A percentile compares a stretch with the other conserved stretches of the same genome.
These are phyloP conservation scores for Fraxinus angustifolia DNA, from an alignment of 305 asterid species.

Conservation along the genomic window DNA sequence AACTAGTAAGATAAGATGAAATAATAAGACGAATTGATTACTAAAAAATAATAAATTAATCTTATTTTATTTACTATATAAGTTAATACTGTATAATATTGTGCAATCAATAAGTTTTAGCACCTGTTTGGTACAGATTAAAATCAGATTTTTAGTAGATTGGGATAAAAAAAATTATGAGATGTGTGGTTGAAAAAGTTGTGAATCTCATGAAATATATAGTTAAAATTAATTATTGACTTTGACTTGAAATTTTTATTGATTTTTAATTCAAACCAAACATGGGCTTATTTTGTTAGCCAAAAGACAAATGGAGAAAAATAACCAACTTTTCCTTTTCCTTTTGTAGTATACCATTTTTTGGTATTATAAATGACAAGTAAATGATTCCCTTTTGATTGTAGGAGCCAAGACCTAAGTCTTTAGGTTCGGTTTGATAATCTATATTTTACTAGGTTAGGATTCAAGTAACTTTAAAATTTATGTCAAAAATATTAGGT, in stretches of 20 bases:
- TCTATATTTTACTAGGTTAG: slow-evolving; percentile 21
- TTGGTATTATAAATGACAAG: neutral
- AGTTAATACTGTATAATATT: neutral
- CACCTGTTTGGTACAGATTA: no score
- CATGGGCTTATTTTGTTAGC: neutral
- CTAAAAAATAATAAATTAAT: no score
- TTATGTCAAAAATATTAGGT: neutral
- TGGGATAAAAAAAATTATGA: no score
- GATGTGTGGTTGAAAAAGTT: no score
- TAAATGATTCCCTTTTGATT: neutral
- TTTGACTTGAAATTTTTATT: no score
- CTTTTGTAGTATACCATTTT: neutral
- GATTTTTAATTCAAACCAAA: no score
- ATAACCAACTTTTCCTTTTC: neutral
- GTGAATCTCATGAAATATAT: no score
- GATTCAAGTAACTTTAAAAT: neutral
- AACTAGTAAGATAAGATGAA: neutral
- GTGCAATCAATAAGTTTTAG: slow-evolving; percentile 18
- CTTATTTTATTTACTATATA: no score
- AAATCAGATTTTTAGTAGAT: no score
- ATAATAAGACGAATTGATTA: neutral
- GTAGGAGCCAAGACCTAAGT: slow-evolving; percentile 14
- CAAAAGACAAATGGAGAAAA: neutral
- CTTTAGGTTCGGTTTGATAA: slow-evolving; percentile 19
- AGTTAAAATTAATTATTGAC: no score